Conservation (phyloP, 192 early-diverging fungal species). For the Coemansia sp. region DNA sequence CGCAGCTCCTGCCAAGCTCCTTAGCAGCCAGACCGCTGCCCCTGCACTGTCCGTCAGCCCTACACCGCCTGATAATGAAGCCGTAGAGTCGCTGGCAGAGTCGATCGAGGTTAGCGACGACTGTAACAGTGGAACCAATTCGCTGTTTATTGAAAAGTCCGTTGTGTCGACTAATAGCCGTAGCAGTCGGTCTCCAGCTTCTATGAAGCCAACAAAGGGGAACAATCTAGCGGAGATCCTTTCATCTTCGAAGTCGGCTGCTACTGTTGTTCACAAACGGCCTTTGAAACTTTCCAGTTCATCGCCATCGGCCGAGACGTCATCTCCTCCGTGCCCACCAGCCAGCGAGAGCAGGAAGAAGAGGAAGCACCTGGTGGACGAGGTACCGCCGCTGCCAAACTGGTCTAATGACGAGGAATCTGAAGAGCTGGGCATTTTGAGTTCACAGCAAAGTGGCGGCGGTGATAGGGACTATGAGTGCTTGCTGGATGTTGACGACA, state of each 20-base stretch:
- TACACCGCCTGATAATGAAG: background rate
- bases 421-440: background rate
- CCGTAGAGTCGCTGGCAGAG: conserved; percentile 39
- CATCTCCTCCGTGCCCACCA: background rate
- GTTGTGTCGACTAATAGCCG: background rate
- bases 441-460: background rate
- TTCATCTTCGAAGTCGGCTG: background rate
- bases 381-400: background rate
- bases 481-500: conserved; percentile 31
- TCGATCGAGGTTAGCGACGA: conserved; percentile 49
- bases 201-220: background rate
- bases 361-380: background rate
- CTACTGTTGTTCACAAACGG: background rate
- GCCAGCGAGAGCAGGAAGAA: background rate
- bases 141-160: background rate
- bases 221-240: conserved; percentile 21
- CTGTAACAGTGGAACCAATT: background rate
- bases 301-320: background rate
- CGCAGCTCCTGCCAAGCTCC: background rate
- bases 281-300: conserved; percentile 9
- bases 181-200: conserved; percentile 2
- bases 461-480: conserved; percentile 34
- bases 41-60: background rate
- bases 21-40: background rate
- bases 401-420: background rate